Conservation (phyloP, 2,329 filamentous ascomycete genomes). For the Cladosporium cucumerinum region DNA sequence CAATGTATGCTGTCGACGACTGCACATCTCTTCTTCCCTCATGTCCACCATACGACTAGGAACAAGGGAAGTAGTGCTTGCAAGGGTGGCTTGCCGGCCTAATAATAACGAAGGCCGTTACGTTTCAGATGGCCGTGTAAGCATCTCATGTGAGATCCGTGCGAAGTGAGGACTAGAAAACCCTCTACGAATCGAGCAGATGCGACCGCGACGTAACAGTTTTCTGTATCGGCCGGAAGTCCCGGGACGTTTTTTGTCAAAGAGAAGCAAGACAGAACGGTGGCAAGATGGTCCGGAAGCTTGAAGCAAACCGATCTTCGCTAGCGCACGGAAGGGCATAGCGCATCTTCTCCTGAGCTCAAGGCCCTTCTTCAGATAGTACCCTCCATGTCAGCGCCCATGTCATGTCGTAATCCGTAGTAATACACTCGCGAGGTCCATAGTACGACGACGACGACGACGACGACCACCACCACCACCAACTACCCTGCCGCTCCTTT, state of each 20-base stretch:
- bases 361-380: not conserved
- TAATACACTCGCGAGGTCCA: constrained; percentile 6
- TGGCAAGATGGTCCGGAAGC: not conserved
- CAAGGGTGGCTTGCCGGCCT: not conserved
- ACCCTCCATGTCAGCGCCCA: constrained; percentile 8
- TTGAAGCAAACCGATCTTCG: not conserved
- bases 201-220: not conserved
- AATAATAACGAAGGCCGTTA: not conserved
- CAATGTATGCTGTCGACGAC: not conserved
- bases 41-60: not conserved
- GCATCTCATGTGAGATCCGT: not conserved
- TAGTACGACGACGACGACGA: not conserved
- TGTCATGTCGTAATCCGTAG: constrained; percentile 8
- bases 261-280: not conserved
- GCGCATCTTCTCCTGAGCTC: constrained; percentile 7
- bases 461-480: not conserved
- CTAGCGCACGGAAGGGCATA: not conserved
- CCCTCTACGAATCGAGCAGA: not conserved
- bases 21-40: not conserved
- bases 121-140: not conserved
- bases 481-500: constrained; percentile 8
- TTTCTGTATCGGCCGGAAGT: not conserved
- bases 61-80: not conserved
- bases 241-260: not conserved
- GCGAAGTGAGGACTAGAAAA: not conserved